Conservation (phyloP, 805 yeast species). For the Ogataea haglerorum region DNA sequence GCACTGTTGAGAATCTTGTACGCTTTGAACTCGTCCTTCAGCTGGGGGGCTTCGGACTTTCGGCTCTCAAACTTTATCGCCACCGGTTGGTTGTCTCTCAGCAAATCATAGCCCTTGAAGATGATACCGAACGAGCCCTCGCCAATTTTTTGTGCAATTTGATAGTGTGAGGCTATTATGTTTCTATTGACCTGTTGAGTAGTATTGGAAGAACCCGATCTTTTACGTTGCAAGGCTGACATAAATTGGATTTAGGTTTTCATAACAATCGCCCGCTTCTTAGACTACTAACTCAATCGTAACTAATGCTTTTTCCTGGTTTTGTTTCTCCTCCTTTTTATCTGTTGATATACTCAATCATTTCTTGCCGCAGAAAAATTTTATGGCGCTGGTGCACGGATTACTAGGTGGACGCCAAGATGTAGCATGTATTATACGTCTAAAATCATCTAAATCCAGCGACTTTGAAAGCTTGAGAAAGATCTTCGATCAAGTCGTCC, state of each 20-base stretch:
- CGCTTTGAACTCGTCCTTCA: slow-evolving; percentile 77
- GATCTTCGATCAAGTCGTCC: slow-evolving; percentile 78
- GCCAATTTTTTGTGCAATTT: slow-evolving; percentile 79
- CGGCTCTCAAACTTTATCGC: slow-evolving; percentile 82
- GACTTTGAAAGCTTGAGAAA: slow-evolving; percentile 62
- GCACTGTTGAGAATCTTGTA: slow-evolving; percentile 68
- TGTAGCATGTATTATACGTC: neutral
- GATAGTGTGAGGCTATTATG: slow-evolving; percentile 60
- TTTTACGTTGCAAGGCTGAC: slow-evolving; percentile 11
- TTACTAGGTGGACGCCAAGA: neutral
- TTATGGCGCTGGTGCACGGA: slow-evolving; percentile 5
- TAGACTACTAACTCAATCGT: neutral
- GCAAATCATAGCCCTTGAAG: slow-evolving; percentile 73
- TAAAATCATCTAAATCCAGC: slow-evolving; percentile 47
- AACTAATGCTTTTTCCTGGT: slow-evolving; percentile 7
- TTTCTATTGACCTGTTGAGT: slow-evolving; percentile 25
- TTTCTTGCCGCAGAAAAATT: slow-evolving; percentile 13
- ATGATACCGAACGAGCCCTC: slow-evolving; percentile 87
- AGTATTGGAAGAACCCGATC: slow-evolving; percentile 20
- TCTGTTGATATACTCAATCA: slow-evolving; percentile 8
- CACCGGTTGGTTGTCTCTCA: slow-evolving; percentile 57
- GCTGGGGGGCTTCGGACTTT: slow-evolving; percentile 78
- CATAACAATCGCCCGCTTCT: neutral
- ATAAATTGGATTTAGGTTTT: slow-evolving; percentile 1
- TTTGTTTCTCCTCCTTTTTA: slow-evolving; percentile 6